phyloP scores from a whole-genome alignment of 371 early-diverging fungal genomes.

The Basidiobolus meristosporus region DNA sequence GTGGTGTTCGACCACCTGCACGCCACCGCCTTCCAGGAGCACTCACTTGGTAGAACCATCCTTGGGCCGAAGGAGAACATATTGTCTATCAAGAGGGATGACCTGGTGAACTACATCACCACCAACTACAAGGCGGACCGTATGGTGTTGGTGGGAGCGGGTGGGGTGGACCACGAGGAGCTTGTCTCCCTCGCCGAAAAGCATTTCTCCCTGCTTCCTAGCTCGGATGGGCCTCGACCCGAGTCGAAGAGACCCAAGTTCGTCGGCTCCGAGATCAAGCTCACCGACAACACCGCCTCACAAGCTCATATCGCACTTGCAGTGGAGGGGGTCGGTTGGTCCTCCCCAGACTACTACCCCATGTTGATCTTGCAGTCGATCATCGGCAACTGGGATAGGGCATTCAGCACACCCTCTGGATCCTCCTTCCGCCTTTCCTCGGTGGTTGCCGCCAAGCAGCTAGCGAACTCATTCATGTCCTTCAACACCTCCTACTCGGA shows the following conservation, averaged over 20 bases:
- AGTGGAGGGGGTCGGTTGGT: conserved; percentile 91
- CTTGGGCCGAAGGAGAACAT: conserved; percentile 88
- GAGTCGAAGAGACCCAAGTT: conserved; percentile 41
- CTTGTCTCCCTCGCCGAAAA: conserved; percentile 77
- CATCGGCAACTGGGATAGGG: conserved; percentile 91
- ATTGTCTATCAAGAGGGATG: conserved; percentile 57
- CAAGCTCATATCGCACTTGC: conserved; percentile 92
- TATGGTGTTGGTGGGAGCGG: conserved; percentile 89
- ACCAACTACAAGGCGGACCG: conserved; percentile 88
- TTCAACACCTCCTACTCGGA: conserved; percentile 96
- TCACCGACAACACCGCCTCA: conserved; percentile 62
- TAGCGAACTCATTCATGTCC: conserved; percentile 93
- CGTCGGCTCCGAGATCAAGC: conserved; percentile 78
- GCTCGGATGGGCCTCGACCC: conserved; percentile 16
- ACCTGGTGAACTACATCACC: conserved; percentile 68
- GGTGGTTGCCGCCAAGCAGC: conserved; percentile 53
- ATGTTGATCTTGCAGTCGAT: conserved; percentile 86
- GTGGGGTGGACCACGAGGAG: conserved; percentile 85
- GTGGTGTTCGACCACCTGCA: conserved; percentile 92
- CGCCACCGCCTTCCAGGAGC: conserved; percentile 82
- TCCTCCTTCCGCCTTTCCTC: conserved; percentile 70
- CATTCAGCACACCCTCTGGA: conserved; percentile 68
- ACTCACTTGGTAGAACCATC: conserved; percentile 84
- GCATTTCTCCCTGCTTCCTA: conserved; percentile 65
- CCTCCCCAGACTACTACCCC: conserved; percentile 86